Evolutionary conservation across 768 basidiomycete genomes (phyloP), one percentile per base, ranked within the genome.

Genomic region (Psilocybe sp.): DNA sequence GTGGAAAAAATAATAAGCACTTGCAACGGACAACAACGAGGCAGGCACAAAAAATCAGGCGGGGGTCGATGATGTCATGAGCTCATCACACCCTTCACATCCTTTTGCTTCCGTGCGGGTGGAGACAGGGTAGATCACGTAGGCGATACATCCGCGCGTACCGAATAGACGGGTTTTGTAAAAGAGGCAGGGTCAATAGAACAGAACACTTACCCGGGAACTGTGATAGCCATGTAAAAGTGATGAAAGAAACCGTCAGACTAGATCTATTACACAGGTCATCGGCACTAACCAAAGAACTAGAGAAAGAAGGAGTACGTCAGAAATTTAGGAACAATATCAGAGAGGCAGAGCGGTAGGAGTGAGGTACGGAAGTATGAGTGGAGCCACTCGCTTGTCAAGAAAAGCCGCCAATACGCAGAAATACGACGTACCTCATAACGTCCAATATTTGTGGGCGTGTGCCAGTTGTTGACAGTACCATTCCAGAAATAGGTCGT

Each of bases 381-480:
- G 23, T 28, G 23, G 23, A 28, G 23, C 23, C 23, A 28, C 23
- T 28, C 23, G 23, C 23, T 28, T 28, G 7, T 28, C 40, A 33
- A 28, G 15, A 7, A 15, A 28, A 19, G 3, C 8, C 14, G 34
- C 13, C 12, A 36, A 28, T 10, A 16, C 15, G 35, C 1, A 12
- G 16, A 44, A 46, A 41, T 11, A 5, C 33, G 16, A 63, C 78
- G 49, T 55, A 81, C 87, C 76, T 91, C 80, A 54, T 92, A 92
- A 44, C 68, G 69, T 3, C 89, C 89, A 33, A 68, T 89, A 53
- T 82, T 81, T 4, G 54, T 63, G 0, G 89, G 89, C 0, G 70
- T 82, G 44, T 84, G 66, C 89, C 88, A 91, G 18, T 74, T 69
- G 46, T 83, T 73, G 54, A 87, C 57, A 0, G 67, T 64, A 2